These are phyloP conservation scores for Nemania sp. DNA, from an alignment of 2,329 filamentous ascomycete genomes.

Conservation along the genomic window DNA sequence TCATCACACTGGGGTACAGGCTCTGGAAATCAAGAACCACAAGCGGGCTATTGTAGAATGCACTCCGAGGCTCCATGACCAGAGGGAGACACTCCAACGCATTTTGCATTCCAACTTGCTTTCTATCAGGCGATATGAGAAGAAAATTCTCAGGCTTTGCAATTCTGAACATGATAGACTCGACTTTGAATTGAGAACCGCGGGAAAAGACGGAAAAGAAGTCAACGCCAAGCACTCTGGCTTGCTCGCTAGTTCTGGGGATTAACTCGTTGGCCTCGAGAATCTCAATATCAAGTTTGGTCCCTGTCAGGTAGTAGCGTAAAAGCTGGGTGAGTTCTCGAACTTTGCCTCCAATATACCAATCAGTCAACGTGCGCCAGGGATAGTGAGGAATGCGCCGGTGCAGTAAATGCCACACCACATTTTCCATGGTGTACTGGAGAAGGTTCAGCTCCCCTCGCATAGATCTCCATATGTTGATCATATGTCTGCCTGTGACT, in stretches of 20 bases:
- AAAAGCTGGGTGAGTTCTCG: slow-evolving; percentile 75
- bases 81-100: slow-evolving; percentile 91
- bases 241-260: slow-evolving; percentile 89
- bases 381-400: slow-evolving; percentile 86
- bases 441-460: slow-evolving; percentile 86
- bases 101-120: slow-evolving; percentile 92
- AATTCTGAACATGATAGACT: slow-evolving; percentile 98
- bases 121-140: slow-evolving; percentile 84
- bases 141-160: slow-evolving; percentile 96
- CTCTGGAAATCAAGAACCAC: slow-evolving; percentile 95
- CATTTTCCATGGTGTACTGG: slow-evolving; percentile 96
- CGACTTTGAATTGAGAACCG: slow-evolving; percentile 97
- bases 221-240: slow-evolving; percentile 87
- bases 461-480: slow-evolving; percentile 98
- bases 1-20: slow-evolving; percentile 96
- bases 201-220: slow-evolving; percentile 96
- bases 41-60: slow-evolving; percentile 88
- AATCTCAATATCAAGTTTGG: slow-evolving; percentile 85
- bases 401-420: slow-evolving; percentile 88
- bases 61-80: slow-evolving; percentile 96
- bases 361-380: slow-evolving; percentile 76
- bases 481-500: slow-evolving; percentile 92
- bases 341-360: slow-evolving; percentile 74
- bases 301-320: slow-evolving; percentile 75
- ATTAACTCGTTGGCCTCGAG: slow-evolving; percentile 89